Evolutionary conservation across 352 stramenopile species (phyloP).

Genomic region (Globisporangium spiculum): DNA sequence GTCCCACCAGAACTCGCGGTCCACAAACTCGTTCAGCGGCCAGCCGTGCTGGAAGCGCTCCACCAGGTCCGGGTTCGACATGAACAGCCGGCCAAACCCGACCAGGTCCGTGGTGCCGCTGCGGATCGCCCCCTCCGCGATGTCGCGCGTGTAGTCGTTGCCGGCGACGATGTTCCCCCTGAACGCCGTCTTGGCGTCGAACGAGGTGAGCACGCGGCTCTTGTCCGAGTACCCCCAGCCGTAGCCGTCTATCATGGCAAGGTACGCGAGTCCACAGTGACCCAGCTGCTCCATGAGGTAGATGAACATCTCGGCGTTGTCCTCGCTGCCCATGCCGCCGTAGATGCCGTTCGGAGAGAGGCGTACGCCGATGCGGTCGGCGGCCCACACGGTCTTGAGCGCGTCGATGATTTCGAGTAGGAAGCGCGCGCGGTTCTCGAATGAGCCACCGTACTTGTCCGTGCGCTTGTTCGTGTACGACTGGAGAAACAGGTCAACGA

Average conservation of each 20-base stretch:
- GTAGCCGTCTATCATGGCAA: not conserved
- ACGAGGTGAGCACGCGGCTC: not conserved
- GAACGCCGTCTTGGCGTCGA: not conserved
- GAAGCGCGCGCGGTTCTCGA: not conserved
- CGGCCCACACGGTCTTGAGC: not conserved
- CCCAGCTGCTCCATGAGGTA: not conserved
- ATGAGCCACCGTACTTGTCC: not conserved
- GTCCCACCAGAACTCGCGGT: not conserved
- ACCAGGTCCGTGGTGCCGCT: not conserved
- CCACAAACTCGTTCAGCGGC: not conserved
- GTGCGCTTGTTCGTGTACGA: not conserved
- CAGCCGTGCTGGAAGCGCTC: slow-evolving; percentile 5
- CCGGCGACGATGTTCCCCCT: not conserved
- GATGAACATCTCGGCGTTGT: not conserved
- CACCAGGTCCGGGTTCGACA: slow-evolving; percentile 2
- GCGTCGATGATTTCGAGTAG: not conserved
- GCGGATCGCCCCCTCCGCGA: not conserved
- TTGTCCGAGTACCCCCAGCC: not conserved
- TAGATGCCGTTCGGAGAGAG: not conserved
- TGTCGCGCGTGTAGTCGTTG: not conserved
- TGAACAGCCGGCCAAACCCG: not conserved
- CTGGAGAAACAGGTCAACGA: slow-evolving; percentile 80
- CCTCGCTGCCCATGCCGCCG: not conserved
- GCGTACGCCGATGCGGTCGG: not conserved
- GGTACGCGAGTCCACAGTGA: not conserved